Evolutionary conservation across 2,329 filamentous ascomycete genomes (phyloP), one percentile per base, ranked within the genome.

Genomic region (Verticillium longisporum): DNA sequence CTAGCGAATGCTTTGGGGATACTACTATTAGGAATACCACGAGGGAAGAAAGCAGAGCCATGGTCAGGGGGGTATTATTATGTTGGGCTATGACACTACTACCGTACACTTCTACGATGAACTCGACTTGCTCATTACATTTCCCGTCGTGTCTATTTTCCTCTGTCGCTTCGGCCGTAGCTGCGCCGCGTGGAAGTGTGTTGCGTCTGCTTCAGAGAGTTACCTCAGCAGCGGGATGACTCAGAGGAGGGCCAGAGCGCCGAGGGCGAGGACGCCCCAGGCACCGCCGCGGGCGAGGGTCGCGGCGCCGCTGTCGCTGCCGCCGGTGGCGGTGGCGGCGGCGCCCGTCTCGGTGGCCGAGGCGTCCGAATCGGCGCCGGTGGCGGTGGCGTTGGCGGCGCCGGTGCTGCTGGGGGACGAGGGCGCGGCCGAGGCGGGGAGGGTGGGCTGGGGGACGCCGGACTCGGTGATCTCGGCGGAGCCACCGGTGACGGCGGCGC

Each of bases 401-500:
- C 14, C 53, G n/a, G 55, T 50, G 5, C 41, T 45, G 10, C 38
- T 15, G 21, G 57, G n/a, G n/a, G 58, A 15, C 26, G 2, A 2
- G 3, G 26, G 26, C 26, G 26, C 26, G n/a, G 61, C 50, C 13
- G 32, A 11, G 15, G 31, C 57, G 54, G 1, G n/a, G n/a, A 50
- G n/a, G 33, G 54, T 6, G 61, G 55, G 38, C 45, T n/a, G 26
- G 59, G 56, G 36, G 13, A 61, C 26, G 13, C 54, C 58, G 13
- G 58, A 53, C 31, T 55, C 61, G 5, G 62, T 4, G 63, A 57
- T 3, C 45, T 36, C 60, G 38, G 60, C 55, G 32, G 59, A 58
- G 38, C 60, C 61, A 21, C 58, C 60, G 26, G 62, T 63, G 53
- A 64, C 60, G 36, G 60, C 57, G 32, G 55, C 55, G 61, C 67